Base-by-base conservation (phyloP, 1,284 basidiomycete genomes). In the Moesziomyces antarcticus region DNA sequence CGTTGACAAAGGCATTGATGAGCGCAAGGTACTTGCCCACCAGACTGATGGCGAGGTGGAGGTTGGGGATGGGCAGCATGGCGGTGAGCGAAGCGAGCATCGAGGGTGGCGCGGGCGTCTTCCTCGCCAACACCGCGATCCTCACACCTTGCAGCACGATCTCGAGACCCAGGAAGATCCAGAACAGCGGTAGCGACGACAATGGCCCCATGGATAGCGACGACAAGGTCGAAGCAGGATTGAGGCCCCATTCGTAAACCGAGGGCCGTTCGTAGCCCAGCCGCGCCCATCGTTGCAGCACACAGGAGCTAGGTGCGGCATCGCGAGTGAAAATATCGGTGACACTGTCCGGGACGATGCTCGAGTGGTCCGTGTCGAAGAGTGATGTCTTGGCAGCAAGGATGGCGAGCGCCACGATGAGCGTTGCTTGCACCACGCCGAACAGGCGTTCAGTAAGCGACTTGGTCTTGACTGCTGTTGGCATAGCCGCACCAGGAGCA, bases 121-220 rank as follows among this genome's bases (percentile, higher is more conserved):
- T 67, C 13, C 55, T 50, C 1, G 63, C 60, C 40, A 75, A 69
- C 18, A 73, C 40, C 25, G 48, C 66, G 58, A 83, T 69, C 13
- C 81, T 60, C 13, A 62, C 45, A 18, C 73, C 71, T 47, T 83
- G 80, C 8, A 83, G 64, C 1, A 57, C 47, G 11, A 82, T 25
- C 43, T 82, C 81, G 50, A 84, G 64, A 11, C 76, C 61, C 33
- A 82, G 57, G 47, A 84, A 82, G 61, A 83, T 73, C 73, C 74
- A 83, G 51, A 83, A 84, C 24, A 83, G 58, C 16, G 82, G 82
- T 21, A 74, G 30, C 4, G 56, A 20, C 2, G 64, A 33, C 1
- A 56, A 33, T 3, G 30, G 30, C 30, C 30, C 30, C 30, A 13
- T 14, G 16, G 60, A 45, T 8, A 8, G n/a, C 18, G 50, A 46